phyloP scores from a whole-genome alignment of 2,329 filamentous ascomycete species.

The Xylaria sp. region DNA sequence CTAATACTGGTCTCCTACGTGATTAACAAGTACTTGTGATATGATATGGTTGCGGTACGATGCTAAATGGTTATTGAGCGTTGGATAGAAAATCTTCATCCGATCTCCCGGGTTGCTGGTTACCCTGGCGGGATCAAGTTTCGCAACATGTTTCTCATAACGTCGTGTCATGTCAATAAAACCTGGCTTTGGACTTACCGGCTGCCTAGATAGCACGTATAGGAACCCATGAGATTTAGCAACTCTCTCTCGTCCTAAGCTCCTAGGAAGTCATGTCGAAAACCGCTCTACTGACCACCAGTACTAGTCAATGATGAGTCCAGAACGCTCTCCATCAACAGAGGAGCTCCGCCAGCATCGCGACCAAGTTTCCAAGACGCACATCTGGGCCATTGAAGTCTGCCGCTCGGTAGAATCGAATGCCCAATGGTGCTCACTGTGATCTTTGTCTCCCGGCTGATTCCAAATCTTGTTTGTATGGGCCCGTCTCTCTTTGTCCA shows the following conservation, averaged over 20 bases:
- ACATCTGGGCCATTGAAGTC: not conserved
- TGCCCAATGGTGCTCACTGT: not conserved
- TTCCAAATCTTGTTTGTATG: not conserved
- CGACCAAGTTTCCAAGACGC: not conserved
- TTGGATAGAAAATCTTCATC: no score
- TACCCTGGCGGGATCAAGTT: not conserved
- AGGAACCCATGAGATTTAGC: no score
- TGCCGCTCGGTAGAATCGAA: not conserved
- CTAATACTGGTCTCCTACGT: not conserved
- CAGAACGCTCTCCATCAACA: not conserved
- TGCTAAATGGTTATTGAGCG: not conserved
- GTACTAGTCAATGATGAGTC: not conserved
- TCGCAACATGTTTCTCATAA: no score
- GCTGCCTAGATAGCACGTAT: no score
- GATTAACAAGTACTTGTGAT: not conserved
- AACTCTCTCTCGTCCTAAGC: not conserved
- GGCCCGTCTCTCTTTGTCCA: not conserved
- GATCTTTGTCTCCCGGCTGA: not conserved
- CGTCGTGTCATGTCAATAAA: no score
- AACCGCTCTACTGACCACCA: not conserved
- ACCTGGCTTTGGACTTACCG: no score
- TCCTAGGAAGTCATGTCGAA: no score
- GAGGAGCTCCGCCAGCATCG: not conserved
- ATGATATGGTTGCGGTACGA: not conserved
- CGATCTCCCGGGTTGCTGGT: no score